Evolutionary conservation across 257 asterid genomes (phyloP).

Genomic region (Fraxinus cuspidata): DNA sequence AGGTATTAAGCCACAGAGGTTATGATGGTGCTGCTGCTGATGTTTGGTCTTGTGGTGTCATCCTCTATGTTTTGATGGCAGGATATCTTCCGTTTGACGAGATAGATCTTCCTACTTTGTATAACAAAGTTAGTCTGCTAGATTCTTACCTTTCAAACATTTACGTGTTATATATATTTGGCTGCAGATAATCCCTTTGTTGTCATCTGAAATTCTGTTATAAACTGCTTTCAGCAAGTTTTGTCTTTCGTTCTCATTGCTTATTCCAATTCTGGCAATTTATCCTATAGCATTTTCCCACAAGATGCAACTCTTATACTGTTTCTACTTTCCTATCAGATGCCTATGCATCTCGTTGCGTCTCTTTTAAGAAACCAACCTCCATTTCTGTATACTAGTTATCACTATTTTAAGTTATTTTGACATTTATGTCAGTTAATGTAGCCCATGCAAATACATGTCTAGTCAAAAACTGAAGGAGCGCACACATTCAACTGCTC

Average conservation of each 20-base stretch:
- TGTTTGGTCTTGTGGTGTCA: slow-evolving; percentile 96
- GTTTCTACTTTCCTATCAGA: slow-evolving; percentile 2
- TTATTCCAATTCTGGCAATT: slow-evolving; percentile 1
- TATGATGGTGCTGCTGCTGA: slow-evolving; percentile 99
- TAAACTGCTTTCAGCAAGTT: background rate
- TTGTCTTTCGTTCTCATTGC: background rate
- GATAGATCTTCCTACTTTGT: slow-evolving; percentile 69
- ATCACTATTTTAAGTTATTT: background rate
- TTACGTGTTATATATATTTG: slow-evolving; percentile 7
- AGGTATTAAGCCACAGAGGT: slow-evolving; percentile 81
- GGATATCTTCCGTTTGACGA: slow-evolving; percentile 90
- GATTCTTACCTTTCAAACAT: slow-evolving; percentile 19
- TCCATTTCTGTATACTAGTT: background rate
- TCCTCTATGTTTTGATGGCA: slow-evolving; percentile 83
- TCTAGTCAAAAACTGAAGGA: background rate
- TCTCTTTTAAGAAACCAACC: background rate
- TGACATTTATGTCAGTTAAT: background rate
- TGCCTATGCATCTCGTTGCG: slow-evolving; percentile 9
- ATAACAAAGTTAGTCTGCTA: slow-evolving; percentile 56
- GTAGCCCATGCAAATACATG: background rate
- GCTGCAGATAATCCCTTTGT: background rate
- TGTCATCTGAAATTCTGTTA: slow-evolving; percentile 9
- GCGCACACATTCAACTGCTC: background rate
- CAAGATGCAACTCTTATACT: slow-evolving; percentile 4
- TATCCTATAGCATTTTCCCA: background rate